These are phyloP conservation scores for Fusarium napiforme DNA, from an alignment of 2,329 filamentous ascomycete genomes.

Conservation along the genomic window DNA sequence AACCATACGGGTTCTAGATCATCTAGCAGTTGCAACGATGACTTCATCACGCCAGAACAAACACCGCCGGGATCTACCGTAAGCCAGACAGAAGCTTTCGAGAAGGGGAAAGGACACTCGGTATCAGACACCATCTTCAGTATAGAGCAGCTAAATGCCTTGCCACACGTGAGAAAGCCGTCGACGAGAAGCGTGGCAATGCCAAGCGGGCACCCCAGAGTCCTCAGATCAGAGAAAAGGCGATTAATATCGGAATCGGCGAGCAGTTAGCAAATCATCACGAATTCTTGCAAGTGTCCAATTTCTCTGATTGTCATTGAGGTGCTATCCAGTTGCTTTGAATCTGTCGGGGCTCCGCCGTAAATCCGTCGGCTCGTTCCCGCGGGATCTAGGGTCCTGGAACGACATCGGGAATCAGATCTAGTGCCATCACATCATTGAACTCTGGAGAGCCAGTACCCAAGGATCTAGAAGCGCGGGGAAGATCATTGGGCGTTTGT, in stretches of 20 bases:
- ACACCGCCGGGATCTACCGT: conserved; percentile 6
- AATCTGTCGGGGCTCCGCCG: conserved; percentile 8
- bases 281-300: not conserved
- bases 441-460: conserved; percentile 1
- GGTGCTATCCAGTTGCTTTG: not conserved
- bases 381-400: conserved; percentile 10
- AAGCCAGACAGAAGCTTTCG: conserved; percentile 1
- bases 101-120: not conserved
- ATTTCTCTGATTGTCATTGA: no score
- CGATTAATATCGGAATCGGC: conserved; percentile 15
- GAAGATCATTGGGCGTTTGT: conserved; percentile 13
- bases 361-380: conserved; percentile 38
- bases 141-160: not conserved
- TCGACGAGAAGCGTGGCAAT: not conserved
- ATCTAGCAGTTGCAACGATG: conserved; percentile 13
- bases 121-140: not conserved
- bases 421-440: conserved; percentile 29
- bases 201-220: conserved; percentile 5
- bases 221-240: not conserved
- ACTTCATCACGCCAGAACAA: conserved; percentile 20
- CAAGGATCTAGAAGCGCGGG: conserved; percentile 20
- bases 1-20: conserved; percentile 1
- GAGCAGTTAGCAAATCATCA: conserved; percentile 29
- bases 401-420: conserved; percentile 20
- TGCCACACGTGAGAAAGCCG: not conserved